Percentiles rank a stretch among this genome's conserved stretches.
Conservation (phyloP, 1,284 basidiomycete species). For the Exsudoporus floridanus region DNA sequence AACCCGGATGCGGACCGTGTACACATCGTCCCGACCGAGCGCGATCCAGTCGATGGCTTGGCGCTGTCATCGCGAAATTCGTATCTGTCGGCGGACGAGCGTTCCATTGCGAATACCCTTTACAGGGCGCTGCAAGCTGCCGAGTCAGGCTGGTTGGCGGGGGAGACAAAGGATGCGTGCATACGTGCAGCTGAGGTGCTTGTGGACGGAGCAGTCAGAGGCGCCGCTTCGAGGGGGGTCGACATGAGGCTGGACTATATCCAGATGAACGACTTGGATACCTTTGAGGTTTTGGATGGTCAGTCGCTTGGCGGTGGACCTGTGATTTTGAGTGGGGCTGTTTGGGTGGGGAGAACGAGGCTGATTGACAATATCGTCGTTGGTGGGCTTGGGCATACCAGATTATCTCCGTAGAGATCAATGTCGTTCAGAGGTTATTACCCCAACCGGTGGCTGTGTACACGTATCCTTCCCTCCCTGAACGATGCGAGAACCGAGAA, state of each 20-base stretch:
- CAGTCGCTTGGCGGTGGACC: constrained; percentile 36
- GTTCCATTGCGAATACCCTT: constrained; percentile 69
- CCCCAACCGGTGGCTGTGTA: constrained; percentile 19
- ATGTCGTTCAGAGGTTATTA: neutral
- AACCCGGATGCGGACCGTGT: constrained; percentile 71
- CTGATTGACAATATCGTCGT: constrained; percentile 85
- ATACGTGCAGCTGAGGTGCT: constrained; percentile 47
- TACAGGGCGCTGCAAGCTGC: constrained; percentile 67
- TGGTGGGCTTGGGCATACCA: constrained; percentile 9
- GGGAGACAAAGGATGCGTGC: constrained; percentile 53
- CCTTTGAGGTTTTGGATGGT: constrained; percentile 62
- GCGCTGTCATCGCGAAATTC: constrained; percentile 92
- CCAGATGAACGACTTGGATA: constrained; percentile 81
- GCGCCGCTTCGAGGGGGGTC: constrained; percentile 44
- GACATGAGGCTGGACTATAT: constrained; percentile 80
- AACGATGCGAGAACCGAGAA: constrained; percentile 20
- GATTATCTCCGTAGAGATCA: neutral
- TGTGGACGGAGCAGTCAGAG: constrained; percentile 36
- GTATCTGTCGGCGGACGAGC: constrained; percentile 72
- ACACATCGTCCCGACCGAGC: constrained; percentile 82
- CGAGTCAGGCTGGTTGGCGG: constrained; percentile 51
- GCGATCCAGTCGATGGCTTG: constrained; percentile 62
- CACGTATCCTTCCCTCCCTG: neutral
- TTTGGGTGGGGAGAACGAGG: constrained; percentile 86
- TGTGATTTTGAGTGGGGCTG: constrained; percentile 84